Conservation (phyloP, 768 basidiomycete species). For the Tubosaeta sp. region DNA sequence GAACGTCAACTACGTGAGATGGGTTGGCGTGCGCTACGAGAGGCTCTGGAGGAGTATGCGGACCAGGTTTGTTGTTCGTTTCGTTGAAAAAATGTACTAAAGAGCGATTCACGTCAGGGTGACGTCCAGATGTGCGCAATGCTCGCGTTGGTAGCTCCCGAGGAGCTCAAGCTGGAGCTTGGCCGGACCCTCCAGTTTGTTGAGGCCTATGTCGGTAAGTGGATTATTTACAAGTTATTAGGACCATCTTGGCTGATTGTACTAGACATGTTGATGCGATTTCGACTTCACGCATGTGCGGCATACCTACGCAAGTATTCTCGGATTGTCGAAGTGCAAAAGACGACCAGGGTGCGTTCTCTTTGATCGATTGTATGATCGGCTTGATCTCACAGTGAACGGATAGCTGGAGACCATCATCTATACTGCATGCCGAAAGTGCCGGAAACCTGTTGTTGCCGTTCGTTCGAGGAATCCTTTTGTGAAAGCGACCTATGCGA, state of each 20-base stretch:
- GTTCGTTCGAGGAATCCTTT: conserved; percentile 31
- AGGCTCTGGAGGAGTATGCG: conserved; percentile 56
- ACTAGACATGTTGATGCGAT: conserved; percentile 59
- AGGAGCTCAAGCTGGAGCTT: conserved; percentile 50
- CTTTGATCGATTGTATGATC: no score
- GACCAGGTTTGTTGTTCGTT: conserved; percentile 46
- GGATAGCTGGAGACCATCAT: conserved; percentile 65
- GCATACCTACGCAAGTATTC: conserved; percentile 74
- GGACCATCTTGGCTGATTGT: neutral
- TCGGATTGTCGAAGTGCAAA: conserved; percentile 45
- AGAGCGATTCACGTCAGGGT: conserved; percentile 44
- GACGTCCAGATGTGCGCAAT: conserved; percentile 80
- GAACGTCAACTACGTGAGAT: conserved; percentile 50
- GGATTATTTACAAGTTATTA: neutral
- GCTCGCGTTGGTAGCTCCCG: conserved; percentile 55
- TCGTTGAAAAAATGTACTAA: neutral
- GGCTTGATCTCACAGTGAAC: neutral
- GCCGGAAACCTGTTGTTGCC: conserved; percentile 55
- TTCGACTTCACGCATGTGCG: conserved; percentile 60
- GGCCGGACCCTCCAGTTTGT: conserved; percentile 49
- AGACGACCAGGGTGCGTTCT: conserved; percentile 47
- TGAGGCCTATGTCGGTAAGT: conserved; percentile 70
- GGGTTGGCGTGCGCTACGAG: conserved; percentile 53
- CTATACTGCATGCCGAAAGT: conserved; percentile 65
- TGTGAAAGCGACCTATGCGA: conserved; percentile 44